Conservation (phyloP, 2,329 filamentous ascomycete genomes). For the Rosellinia necatrix region DNA sequence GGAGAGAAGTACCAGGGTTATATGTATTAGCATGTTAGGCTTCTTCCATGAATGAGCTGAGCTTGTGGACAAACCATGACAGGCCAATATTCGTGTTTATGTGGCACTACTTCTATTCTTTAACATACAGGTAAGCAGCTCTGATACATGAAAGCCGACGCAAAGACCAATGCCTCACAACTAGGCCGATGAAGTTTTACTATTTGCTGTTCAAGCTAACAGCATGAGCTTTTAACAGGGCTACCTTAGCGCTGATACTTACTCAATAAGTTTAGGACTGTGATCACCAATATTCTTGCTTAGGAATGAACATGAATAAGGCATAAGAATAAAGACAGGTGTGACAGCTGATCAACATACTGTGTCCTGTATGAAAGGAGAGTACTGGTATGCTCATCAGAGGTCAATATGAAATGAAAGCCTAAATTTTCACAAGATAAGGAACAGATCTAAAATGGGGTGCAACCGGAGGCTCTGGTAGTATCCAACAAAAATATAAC, state of each 20-base stretch:
- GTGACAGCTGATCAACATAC: too few species aligned
- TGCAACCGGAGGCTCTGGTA: too few species aligned
- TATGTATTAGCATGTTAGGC: slow-evolving; percentile 28
- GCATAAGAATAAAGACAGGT: background rate
- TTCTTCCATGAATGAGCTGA: slow-evolving; percentile 21
- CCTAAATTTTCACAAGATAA: too few species aligned
- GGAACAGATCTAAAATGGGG: too few species aligned
- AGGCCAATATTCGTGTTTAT: slow-evolving; percentile 7
- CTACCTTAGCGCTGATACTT: slow-evolving; percentile 17
- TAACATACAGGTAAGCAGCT: slow-evolving; percentile 18
- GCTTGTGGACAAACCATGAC: slow-evolving; percentile 30
- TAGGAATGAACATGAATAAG: background rate
- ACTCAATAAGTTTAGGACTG: slow-evolving; percentile 20
- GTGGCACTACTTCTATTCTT: slow-evolving; percentile 27
- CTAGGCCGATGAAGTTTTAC: slow-evolving; percentile 10
- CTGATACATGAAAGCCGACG: slow-evolving; percentile 2
- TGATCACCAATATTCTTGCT: background rate
- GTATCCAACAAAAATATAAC: too few species aligned
- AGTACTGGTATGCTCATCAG: too few species aligned
- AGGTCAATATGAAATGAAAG: too few species aligned
- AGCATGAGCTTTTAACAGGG: slow-evolving; percentile 13
- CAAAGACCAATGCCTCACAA: slow-evolving; percentile 7
- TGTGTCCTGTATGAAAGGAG: too few species aligned
- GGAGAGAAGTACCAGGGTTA: slow-evolving; percentile 14
- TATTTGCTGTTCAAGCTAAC: background rate